Conservation (phyloP, 495 filamentous ascomycete genomes). For the Lepraria neglecta region DNA sequence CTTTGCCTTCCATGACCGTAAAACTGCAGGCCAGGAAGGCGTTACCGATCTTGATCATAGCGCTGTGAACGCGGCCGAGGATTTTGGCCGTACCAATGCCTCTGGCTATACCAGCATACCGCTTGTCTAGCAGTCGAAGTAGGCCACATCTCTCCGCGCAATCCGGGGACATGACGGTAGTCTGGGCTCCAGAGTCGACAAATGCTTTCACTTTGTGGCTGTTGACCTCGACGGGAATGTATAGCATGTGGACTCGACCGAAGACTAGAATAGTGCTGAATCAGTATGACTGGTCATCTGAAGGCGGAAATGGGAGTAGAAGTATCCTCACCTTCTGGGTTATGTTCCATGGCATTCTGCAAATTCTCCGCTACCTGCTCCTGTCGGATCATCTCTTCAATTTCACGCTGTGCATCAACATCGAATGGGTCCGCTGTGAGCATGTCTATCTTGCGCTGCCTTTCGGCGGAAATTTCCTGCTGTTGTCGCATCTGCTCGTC, state of each 20-base stretch:
- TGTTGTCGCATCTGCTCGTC: slow-evolving; percentile 59
- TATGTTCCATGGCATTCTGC: slow-evolving; percentile 91
- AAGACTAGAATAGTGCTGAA: slow-evolving; percentile 57
- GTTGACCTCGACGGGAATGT: slow-evolving; percentile 94
- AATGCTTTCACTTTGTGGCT: slow-evolving; percentile 87
- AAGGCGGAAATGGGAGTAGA: background rate
- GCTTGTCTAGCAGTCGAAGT: slow-evolving; percentile 90
- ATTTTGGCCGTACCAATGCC: slow-evolving; percentile 93
- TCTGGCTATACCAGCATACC: slow-evolving; percentile 83
- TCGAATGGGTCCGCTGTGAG: slow-evolving; percentile 92
- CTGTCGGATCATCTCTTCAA: slow-evolving; percentile 94
- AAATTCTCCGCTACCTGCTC: slow-evolving; percentile 89
- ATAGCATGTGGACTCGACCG: slow-evolving; percentile 88
- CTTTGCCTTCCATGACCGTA: slow-evolving; percentile 99
- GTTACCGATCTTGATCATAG: slow-evolving; percentile 85
- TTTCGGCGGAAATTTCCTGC: slow-evolving; percentile 60
- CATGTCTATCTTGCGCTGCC: slow-evolving; percentile 69
- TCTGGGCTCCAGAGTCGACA: slow-evolving; percentile 95
- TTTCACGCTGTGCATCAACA: slow-evolving; percentile 79
- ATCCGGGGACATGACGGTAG: slow-evolving; percentile 95
- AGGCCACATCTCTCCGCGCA: slow-evolving; percentile 90
- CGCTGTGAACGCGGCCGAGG: slow-evolving; percentile 88
- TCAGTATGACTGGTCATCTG: slow-evolving; percentile 23
- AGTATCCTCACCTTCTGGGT: slow-evolving; percentile 72
- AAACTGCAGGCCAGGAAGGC: slow-evolving; percentile 89